Percentiles rank a stretch among this genome's conserved stretches.
These are phyloP conservation scores for Malus hybrid DNA, from an alignment of 331 rosid genomes.

Conservation along the genomic window DNA sequence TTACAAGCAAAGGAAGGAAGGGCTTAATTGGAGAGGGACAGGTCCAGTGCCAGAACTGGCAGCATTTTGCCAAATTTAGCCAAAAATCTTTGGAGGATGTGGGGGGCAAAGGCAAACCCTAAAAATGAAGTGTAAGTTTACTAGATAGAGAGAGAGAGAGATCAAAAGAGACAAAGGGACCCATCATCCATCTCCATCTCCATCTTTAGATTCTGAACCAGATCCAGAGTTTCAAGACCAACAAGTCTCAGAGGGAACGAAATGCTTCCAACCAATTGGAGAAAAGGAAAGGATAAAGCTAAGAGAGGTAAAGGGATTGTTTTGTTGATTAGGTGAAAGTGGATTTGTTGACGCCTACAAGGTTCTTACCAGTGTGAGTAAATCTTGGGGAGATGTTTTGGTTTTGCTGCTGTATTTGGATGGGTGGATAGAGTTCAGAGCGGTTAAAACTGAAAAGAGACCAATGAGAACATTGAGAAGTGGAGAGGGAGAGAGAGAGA, in stretches of 20 bases:
- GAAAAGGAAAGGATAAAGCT: neutral
- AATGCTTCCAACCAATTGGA: neutral
- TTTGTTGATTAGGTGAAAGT: neutral
- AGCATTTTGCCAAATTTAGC: conserved; percentile 46
- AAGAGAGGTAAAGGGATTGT: neutral
- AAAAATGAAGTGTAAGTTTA: neutral
- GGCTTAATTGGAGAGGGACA: conserved; percentile 17
- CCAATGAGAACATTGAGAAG: conserved; percentile 27
- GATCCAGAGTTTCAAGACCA: neutral
- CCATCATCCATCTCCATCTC: neutral
- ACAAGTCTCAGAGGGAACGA: neutral
- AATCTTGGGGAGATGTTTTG: neutral
- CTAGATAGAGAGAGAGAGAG: neutral
- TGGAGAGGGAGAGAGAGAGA: neutral
- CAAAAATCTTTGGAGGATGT: neutral
- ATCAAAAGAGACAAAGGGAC: conserved; percentile 5
- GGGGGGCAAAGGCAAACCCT: conserved; percentile 12
- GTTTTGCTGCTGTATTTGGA: conserved; percentile 15
- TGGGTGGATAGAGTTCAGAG: neutral
- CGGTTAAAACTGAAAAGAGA: conserved; percentile 24
- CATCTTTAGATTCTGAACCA: neutral
- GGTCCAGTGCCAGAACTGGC: conserved; percentile 12
- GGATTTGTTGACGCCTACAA: neutral
- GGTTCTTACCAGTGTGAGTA: neutral
- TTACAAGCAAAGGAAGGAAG: neutral